Base-by-base conservation (phyloP, 1,284 basidiomycete genomes). In the Heterobasidion parviporum region DNA sequence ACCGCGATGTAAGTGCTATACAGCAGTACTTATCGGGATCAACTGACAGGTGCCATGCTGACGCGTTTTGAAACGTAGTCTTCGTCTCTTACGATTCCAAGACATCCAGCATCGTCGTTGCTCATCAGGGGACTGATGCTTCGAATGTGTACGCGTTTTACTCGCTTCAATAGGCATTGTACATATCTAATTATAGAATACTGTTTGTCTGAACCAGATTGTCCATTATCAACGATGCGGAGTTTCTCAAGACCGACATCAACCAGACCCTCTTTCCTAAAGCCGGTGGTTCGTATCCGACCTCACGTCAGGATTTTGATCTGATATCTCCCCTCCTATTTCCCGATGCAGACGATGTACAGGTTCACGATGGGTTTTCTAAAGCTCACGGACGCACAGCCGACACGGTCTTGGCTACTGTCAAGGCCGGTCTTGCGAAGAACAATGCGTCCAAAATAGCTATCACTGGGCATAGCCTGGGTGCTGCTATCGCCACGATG, bases 321-420 rank as follows among this genome's bases (percentile, higher is more conserved):
- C 26, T 26, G 26, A 26, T 26, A 26, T n/a, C 8, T 16, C 18
- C 12, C 44, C 32, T 14, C 44, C 32, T 14, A 6, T 10, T 41
- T 33, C 44, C 15, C 38, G 20, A 45, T 15, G 15, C 56, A 69
- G 68, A 43, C 20, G 63, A 63, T 53, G 65, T 65, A 4, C 38
- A 69, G 57, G 73, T 77, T 6, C 77, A 79, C 61, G 64, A 68
- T 34, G 77, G 77, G 7, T 79, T 79, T 71, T 72, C 75, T 51
- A 56, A 71, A 33, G 72, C 76, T 0, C 76, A 78, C 52, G 71
- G 70, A 20, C 72, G 76, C 26, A 75, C 75, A 0, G 72, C 76
- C 1, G 72, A 74, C 54, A 55, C 65, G 14, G 63, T 79, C 10
- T 64, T 77, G 7, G 63, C 70, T 0, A 71, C 70, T 18, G 75